Conservation (phyloP, 2,329 filamentous ascomycete genomes). For the Aureobasidium sp. region DNA sequence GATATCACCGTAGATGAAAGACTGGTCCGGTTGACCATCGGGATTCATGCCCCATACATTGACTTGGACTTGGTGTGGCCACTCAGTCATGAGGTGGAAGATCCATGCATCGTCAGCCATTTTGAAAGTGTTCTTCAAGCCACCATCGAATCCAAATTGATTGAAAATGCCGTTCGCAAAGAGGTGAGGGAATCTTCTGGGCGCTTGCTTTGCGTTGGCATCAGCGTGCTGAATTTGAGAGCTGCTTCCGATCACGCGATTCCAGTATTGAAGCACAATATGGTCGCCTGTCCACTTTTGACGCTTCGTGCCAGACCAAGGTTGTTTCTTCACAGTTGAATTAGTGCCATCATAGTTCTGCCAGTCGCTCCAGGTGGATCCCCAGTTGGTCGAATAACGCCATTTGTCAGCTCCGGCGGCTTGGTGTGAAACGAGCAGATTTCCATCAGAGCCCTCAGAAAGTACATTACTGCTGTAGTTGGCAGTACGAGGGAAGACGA, state of each 20-base stretch:
- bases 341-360: conserved; percentile 47
- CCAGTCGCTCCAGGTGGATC: conserved; percentile 54
- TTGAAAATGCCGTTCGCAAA: conserved; percentile 58
- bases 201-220: conserved; percentile 29
- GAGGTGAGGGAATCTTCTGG: conserved; percentile 54
- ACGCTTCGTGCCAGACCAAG: conserved; percentile 50
- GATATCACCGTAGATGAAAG: conserved; percentile 53
- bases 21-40: conserved; percentile 54
- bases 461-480: conserved; percentile 54
- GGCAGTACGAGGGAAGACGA: conserved; percentile 49
- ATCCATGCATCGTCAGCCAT: conserved; percentile 49
- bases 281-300: conserved; percentile 57
- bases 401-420: conserved; percentile 56
- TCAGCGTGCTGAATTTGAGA: conserved; percentile 56
- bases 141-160: conserved; percentile 56
- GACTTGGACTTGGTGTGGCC: conserved; percentile 54
- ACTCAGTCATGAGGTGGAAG: conserved; percentile 56
- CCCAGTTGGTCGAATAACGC: conserved; percentile 57
- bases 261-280: conserved; percentile 58
- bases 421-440: conserved; percentile 48
- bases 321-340: conserved; percentile 39
- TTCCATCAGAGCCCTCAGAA: conserved; percentile 30
- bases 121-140: conserved; percentile 47
- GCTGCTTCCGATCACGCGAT: conserved; percentile 50
- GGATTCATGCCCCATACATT: conserved; percentile 63